These are phyloP conservation scores for Clonostachys chloroleuca DNA, from an alignment of 2,329 filamentous ascomycete species.

Conservation along the genomic window DNA sequence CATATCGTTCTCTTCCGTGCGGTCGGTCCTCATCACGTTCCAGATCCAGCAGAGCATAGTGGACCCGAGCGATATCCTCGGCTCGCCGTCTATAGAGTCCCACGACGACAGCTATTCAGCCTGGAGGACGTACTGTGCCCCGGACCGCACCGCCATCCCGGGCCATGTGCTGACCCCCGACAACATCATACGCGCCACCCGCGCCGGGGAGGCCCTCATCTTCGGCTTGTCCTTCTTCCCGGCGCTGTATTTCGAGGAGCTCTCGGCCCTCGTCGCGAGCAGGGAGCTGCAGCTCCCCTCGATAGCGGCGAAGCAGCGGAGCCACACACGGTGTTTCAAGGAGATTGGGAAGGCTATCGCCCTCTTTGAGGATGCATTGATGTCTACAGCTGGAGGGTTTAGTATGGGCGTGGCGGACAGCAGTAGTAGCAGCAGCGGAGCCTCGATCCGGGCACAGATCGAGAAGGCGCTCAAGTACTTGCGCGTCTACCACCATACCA, in stretches of 20 bases:
- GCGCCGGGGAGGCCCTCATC: neutral
- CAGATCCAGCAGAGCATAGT: neutral
- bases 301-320: neutral
- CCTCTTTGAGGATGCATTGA: neutral
- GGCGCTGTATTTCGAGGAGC: neutral
- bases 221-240: neutral
- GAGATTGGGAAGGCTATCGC: neutral
- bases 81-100: too few species aligned
- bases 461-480: too few species aligned
- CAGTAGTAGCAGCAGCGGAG: too few species aligned
- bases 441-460: too few species aligned
- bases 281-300: neutral
- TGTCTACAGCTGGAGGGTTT: too few species aligned
- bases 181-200: neutral
- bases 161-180: neutral
- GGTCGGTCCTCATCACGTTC: neutral
- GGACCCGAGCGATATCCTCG: neutral
- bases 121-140: neutral
- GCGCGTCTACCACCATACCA: too few species aligned
- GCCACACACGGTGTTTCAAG: neutral
- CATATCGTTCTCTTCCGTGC: neutral
- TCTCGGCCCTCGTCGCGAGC: neutral
- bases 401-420: too few species aligned
- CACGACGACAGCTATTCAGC: too few species aligned
- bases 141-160: neutral